phyloP scores from a whole-genome alignment of 345 rosid species.

The Stellera chamaejasme region DNA sequence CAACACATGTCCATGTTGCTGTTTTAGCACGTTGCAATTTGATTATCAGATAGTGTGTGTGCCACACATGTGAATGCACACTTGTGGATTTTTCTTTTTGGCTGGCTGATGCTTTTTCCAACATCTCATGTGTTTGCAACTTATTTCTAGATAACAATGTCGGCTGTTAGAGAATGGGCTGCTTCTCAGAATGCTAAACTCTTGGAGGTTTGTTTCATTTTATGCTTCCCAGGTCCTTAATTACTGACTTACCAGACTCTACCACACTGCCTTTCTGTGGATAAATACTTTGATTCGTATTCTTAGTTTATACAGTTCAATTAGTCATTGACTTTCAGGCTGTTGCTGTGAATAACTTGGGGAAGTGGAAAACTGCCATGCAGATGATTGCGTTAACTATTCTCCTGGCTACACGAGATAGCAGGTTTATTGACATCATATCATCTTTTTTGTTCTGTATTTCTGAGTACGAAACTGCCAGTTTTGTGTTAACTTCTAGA shows the following conservation, averaged over 20 bases:
- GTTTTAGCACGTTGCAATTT: too few species aligned
- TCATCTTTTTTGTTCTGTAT: neutral
- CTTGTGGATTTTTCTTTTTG: too few species aligned
- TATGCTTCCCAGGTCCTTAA: neutral
- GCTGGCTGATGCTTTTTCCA: too few species aligned
- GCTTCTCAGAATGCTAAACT: constrained; percentile 85
- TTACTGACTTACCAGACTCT: too few species aligned
- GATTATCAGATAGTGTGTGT: too few species aligned
- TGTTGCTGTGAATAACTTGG: constrained; percentile 94
- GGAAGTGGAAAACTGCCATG: constrained; percentile 98
- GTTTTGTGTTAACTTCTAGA: neutral
- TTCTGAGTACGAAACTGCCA: neutral
- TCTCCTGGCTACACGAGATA: constrained; percentile 78
- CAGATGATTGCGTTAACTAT: constrained; percentile 92
- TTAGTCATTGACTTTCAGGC: constrained; percentile 40
- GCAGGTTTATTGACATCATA: constrained; percentile 34
- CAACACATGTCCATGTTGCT: too few species aligned
- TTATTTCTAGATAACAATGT: constrained; percentile 84
- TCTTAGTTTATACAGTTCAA: neutral
- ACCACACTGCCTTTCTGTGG: neutral
- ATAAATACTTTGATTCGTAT: constrained; percentile 1
- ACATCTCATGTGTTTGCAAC: constrained; percentile 10
- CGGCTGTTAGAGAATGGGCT: constrained; percentile 99
- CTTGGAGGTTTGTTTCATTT: constrained; percentile 48
- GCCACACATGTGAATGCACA: too few species aligned